Evolutionary conservation across 345 rosid genomes (phyloP), one percentile per base, ranked within the genome.

Genomic region (Pistacia atlantica): DNA sequence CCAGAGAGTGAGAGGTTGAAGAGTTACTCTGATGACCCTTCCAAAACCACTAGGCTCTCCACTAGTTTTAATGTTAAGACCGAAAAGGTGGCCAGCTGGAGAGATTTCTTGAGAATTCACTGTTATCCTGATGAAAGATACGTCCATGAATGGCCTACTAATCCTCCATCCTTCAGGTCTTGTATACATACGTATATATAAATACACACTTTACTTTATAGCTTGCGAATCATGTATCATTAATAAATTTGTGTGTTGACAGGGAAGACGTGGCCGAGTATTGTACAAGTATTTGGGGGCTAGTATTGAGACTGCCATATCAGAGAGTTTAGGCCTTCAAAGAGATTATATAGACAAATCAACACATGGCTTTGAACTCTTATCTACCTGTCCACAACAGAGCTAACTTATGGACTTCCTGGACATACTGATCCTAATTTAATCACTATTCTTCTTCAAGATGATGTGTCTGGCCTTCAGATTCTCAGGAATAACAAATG

Each of bases 311-410:
- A 54, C 74, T 94, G 92, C 90, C 35, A 90, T 92, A 69, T 92
- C 97, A 2, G 97, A 92, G 78, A 90, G 98, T 83, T 71, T 91
- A 77, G 92, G 93, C 10, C 86, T 92, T 67, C 80, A 81, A 63
- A 86, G n/a, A 25, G 86, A 90, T 59, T 82, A 77, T 69, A 77
- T 91, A 35, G 80, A 72, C 48, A 82, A 82, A 68, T 65, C 12
- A 94, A 58, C 93, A 90, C 80, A 85, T 94, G 95, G 91, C 97
- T 16, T 77, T 94, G 69, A 94, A 94, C 84, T 94, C 88, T 81
- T 94, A 94, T 60, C 97, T 97, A 0, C 89, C 0, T 94, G 97
- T 77, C 98, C 97, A 0, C 83, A 90, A 70, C 95, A 0, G 91
- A 92, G 71, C 85, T 94, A 10, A 91, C 97, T 2, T 91, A 80